Base-by-base conservation (phyloP, 257 asterid genomes). In the Petunia axillaris region DNA sequence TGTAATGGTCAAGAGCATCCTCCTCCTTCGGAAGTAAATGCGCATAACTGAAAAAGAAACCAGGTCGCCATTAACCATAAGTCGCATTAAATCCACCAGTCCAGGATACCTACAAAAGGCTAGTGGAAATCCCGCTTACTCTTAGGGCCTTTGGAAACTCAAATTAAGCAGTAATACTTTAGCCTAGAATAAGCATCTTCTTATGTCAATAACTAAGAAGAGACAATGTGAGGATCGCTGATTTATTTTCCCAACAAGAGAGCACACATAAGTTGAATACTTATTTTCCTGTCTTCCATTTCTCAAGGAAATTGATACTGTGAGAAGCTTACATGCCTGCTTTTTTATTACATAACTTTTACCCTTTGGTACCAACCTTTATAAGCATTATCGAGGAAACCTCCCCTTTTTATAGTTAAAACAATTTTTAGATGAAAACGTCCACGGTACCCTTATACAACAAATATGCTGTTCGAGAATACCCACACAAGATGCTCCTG, bases 21-120 rank as follows among this genome's bases (percentile, higher is more conserved):
- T 89, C 99, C 60, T 96, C 99, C 90, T 90, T 92, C 73, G 99
- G 99, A 85, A 92, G 95, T 80, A 96, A 89, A 85, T 96, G 99
- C 44, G 91, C 87, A 87, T 94, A 96, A 91, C 99, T 96, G 93
- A 85, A 87, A 84, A 80, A 77, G 71, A 81, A 64, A 36, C 48
- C 46, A 50, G 60, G 78, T 50, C 1, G 36, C 11, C 78, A 73
- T 41, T 73, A 73, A 41, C 36, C 14, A 52, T 50, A 73, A 73
- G 63, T 50, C 36, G 46, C 48, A 73, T 35, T 50, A 50, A 73
- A 67, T 67, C 55, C 55, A 43, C 35, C 50, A 48, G 62, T 37
- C 36, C 62, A 73, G 76, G 62, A 48, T 73, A 50, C 78, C 44
- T 52, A 50, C 36, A 46, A 50, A 43, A 43, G 55, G 39, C 3